Conservation (phyloP, 2,329 filamentous ascomycete genomes). For the Hypoxylon sp. region DNA sequence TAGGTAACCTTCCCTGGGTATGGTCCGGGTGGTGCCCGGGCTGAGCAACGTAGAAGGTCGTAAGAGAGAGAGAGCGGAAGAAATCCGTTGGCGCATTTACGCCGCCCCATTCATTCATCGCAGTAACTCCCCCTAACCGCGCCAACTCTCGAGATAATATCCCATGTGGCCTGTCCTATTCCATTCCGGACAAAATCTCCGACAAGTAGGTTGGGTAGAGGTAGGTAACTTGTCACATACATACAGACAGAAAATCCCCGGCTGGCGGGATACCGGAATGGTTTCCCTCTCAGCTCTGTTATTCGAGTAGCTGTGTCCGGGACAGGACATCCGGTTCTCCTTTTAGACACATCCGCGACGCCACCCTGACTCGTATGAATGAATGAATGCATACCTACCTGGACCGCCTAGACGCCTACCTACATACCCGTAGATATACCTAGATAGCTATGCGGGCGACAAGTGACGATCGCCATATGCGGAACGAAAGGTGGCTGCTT, state of each 20-base stretch:
- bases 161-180: no score
- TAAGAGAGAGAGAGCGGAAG: background rate
- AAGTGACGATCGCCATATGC: conserved; percentile 26
- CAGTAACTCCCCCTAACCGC: background rate
- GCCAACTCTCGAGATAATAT: background rate
- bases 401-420: no score
- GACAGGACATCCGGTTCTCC: background rate
- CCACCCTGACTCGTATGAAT: conserved; percentile 7
- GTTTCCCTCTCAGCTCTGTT: background rate
- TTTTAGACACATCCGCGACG: conserved; percentile 15
- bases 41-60: background rate
- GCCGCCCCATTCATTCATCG: background rate
- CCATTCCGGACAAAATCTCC: background rate
- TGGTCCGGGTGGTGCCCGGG: background rate
- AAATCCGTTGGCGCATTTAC: background rate
- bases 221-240: conserved; percentile 24
- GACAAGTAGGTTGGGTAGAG: background rate
- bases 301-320: conserved; percentile 6
- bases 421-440: background rate
- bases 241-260: background rate
- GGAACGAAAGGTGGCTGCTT: conserved; percentile 5
- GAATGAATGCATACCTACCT: background rate
- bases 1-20: background rate
- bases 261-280: background rate
- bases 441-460: background rate